Percentiles rank a stretch among this genome's conserved stretches.
These are phyloP conservation scores for Incumbomyces lentus DNA, from an alignment of 2,329 filamentous ascomycete species.

Conservation along the genomic window DNA sequence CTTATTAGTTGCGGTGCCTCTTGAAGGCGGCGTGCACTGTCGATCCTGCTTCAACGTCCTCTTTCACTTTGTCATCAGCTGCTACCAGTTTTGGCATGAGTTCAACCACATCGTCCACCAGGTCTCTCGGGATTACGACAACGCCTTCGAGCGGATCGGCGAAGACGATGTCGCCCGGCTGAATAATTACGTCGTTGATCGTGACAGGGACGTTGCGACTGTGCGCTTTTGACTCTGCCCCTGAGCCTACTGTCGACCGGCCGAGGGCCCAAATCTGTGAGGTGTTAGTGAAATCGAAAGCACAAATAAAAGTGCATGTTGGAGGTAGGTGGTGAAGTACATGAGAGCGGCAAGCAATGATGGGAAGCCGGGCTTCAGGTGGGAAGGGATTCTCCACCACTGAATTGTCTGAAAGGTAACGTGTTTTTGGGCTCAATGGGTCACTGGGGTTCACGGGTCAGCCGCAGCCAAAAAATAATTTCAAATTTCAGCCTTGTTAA, in stretches of 20 bases:
- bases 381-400: too few species aligned
- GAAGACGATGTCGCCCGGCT: slow-evolving; percentile 57
- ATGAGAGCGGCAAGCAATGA: background rate
- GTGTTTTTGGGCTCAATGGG: too few species aligned
- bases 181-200: slow-evolving; percentile 32
- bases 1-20: slow-evolving; percentile 22
- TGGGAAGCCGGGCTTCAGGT: too few species aligned
- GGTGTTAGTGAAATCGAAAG: background rate
- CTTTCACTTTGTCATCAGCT: slow-evolving; percentile 53
- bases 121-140: slow-evolving; percentile 54
- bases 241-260: slow-evolving; percentile 36
- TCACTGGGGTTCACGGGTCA: too few species aligned
- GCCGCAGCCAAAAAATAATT: too few species aligned
- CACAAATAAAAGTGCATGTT: background rate
- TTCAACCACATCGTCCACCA: slow-evolving; percentile 50
- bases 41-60: slow-evolving; percentile 53
- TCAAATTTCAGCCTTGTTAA: too few species aligned
- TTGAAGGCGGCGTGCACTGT: slow-evolving; percentile 58
- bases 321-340: background rate
- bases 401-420: too few species aligned
- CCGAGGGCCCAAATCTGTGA: slow-evolving; percentile 33
- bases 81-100: slow-evolving; percentile 44
- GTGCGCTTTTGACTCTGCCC: slow-evolving; percentile 34
- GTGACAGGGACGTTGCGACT: slow-evolving; percentile 31
- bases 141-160: slow-evolving; percentile 60